Percentiles rank a stretch among this genome's conserved stretches.
These are phyloP conservation scores for Starmerella apis DNA, from an alignment of 805 yeast genomes.

Conservation along the genomic window DNA sequence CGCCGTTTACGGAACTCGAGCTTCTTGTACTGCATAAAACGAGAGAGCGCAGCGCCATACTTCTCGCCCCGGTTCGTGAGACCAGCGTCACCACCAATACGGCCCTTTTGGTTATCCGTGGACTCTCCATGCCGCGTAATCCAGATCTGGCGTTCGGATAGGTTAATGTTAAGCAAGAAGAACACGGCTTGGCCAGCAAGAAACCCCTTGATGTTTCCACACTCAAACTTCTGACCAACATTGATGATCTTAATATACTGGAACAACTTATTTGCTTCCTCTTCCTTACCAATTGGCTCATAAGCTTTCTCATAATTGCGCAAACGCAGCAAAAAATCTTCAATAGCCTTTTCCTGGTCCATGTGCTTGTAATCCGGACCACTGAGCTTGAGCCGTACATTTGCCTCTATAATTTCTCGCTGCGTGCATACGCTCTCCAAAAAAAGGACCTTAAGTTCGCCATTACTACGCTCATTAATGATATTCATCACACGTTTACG, in stretches of 20 bases:
- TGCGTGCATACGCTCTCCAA: conserved; percentile 84
- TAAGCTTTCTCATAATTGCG: conserved; percentile 79
- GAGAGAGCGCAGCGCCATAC: conserved; percentile 61
- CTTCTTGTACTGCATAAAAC: conserved; percentile 63
- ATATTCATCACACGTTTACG: conserved; percentile 48
- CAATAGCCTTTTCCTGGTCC: conserved; percentile 69
- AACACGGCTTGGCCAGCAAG: conserved; percentile 88
- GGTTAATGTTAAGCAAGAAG: conserved; percentile 77
- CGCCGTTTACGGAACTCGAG: conserved; percentile 56
- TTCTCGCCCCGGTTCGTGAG: conserved; percentile 68
- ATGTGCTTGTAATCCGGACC: conserved; percentile 89
- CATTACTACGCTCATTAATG: conserved; percentile 33
- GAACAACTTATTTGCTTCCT: conserved; percentile 48
- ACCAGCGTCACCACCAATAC: conserved; percentile 83
- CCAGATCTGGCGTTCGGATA: conserved; percentile 85
- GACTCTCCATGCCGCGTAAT: conserved; percentile 93
- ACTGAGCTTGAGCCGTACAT: conserved; percentile 69
- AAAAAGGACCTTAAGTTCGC: conserved; percentile 60
- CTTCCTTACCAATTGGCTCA: conserved; percentile 76
- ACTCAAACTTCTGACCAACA: conserved; percentile 88
- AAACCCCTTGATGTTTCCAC: conserved; percentile 79
- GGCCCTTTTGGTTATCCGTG: conserved; percentile 70
- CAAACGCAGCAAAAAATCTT: conserved; percentile 72
- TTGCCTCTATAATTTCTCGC: conserved; percentile 64
- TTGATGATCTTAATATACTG: conserved; percentile 93